Base-by-base conservation (phyloP, 345 rosid species). In the Camelina laxa region DNA sequence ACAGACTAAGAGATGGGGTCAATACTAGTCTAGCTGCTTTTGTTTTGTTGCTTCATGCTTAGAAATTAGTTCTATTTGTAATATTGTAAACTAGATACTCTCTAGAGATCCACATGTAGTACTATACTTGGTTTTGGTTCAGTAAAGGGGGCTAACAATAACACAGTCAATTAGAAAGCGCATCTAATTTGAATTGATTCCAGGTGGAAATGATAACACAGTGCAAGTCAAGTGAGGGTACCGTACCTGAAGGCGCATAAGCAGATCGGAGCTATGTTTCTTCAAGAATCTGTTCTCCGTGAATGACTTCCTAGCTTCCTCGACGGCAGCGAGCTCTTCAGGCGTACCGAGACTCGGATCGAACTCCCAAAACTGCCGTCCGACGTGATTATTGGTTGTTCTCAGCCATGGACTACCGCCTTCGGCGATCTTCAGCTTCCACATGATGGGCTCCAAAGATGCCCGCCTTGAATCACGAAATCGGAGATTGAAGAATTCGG, bases 331-430 rank as follows among this genome's bases (percentile, higher is more conserved):
- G 57, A 87, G 77, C 65, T 92, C 93, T 49, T 85, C 86, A 2
- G 91, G 87, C 6, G 96, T 84, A 60, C 88, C 90, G 27, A 59
- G 80, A 22, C 79, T 77, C 9, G 92, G 89, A 83, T 95, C 94
- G 33, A 95, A 92, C 81, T 90, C 97, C 98, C 99, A 95, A 15
- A 85, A 64, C 70, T 92, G 98, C 38, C 97, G 81, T 24, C 98
- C 97, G 9, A 80, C 82, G 68, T 94, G 96, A 75, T 86, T 68
- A 75, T 87, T 90, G 53, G 70, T 47, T 4, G 90, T 86, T 75
- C 89, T 76, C 19, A 94, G 84, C 97, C 96, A 91, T 20, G 91
- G 88, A 80, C 73, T 84, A 20, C 82, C 91, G 77, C 93, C 98
- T 63, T 88, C 93, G 1, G 93, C 93, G 65, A 90, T 80, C 85